Evolutionary conservation across 2,329 filamentous ascomycete genomes (phyloP).

Genomic region (Aspergillus niger): DNA sequence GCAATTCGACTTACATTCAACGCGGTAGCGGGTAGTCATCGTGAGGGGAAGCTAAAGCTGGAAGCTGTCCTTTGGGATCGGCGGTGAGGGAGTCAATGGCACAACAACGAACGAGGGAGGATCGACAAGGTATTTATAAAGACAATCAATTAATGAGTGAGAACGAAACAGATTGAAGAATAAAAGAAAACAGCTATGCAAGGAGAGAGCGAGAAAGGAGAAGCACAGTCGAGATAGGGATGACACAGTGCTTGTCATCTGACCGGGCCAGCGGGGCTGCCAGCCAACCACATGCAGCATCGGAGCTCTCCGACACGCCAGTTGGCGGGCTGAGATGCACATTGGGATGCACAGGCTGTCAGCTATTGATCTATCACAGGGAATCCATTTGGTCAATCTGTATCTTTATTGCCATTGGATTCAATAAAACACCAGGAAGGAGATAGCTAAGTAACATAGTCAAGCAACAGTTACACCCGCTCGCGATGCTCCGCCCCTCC

Average conservation of each 20-base stretch:
- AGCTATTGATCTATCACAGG: no score
- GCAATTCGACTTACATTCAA: conserved; percentile 64
- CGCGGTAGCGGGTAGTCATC: conserved; percentile 56
- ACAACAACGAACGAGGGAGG: neutral
- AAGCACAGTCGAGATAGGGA: neutral
- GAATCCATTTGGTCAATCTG: no score
- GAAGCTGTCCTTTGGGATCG: neutral
- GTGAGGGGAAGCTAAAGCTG: conserved; percentile 10
- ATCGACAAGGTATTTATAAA: neutral
- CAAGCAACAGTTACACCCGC: neutral
- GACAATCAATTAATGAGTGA: neutral
- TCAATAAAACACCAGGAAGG: no score
- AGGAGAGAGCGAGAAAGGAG: neutral
- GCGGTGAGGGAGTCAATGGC: neutral
- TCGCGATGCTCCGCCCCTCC: conserved; percentile 23
- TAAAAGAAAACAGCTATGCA: neutral
- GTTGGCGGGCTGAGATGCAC: no score
- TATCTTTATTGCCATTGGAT: no score
- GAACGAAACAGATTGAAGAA: neutral
- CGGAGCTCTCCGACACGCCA: no score
- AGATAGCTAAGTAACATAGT: neutral
- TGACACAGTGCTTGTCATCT: conserved; percentile 1
- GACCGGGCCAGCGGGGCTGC: neutral
- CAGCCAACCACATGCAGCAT: no score
- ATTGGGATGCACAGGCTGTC: no score